These are phyloP conservation scores for Achaetomium macrosporum DNA, from an alignment of 2,329 filamentous ascomycete genomes.

Conservation along the genomic window DNA sequence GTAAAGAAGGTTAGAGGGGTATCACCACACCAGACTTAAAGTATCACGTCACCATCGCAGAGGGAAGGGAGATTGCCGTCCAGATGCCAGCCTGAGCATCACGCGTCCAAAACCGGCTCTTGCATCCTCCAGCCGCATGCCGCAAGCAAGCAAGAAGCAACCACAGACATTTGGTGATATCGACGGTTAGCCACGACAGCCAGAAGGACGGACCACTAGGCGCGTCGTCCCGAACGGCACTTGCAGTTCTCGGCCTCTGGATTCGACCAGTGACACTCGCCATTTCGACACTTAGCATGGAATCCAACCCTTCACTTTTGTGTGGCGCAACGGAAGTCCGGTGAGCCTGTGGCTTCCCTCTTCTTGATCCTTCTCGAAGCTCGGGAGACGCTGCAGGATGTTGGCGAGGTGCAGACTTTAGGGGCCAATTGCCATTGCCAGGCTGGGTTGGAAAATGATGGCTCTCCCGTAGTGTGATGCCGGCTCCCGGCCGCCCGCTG, in stretches of 20 bases:
- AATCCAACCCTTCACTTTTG: not conserved
- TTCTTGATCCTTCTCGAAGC: conserved; percentile 15
- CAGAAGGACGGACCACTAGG: not conserved
- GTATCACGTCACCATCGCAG: no score
- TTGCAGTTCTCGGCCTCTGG: conserved; percentile 8
- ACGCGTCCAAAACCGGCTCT: not conserved
- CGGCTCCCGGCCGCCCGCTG: not conserved
- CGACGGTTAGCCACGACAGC: no score
- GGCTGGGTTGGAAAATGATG: not conserved
- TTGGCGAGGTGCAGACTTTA: not conserved
- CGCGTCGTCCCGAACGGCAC: not conserved
- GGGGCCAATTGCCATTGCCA: not conserved
- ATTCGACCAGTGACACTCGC: not conserved
- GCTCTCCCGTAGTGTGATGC: not conserved
- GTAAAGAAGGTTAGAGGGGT: no score
- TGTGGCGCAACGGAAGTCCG: conserved; percentile 20
- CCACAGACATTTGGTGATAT: conserved; percentile 14
- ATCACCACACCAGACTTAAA: no score
- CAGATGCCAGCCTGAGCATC: not conserved
- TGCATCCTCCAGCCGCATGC: conserved; percentile 12
- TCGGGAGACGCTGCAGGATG: conserved; percentile 6
- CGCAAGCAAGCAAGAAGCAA: conserved; percentile 14
- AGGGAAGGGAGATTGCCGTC: not conserved
- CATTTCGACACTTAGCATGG: no score
- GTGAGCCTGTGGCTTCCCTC: conserved; percentile 6